phyloP scores from a whole-genome alignment of 140 eudicot species.

The Stevia rebaudiana region DNA sequence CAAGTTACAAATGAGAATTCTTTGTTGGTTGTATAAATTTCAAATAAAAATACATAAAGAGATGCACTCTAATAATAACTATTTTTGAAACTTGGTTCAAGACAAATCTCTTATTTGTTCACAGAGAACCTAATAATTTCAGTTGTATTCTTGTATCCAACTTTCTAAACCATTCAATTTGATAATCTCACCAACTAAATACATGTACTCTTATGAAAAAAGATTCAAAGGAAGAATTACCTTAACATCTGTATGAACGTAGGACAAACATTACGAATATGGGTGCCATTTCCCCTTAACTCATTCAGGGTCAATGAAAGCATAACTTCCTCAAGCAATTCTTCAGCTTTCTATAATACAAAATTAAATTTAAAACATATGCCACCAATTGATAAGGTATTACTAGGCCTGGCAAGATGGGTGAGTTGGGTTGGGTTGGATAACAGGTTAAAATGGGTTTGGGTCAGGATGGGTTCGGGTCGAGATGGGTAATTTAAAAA shows the following conservation, averaged over 20 bases:
- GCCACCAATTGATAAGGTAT: not conserved
- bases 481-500: too few species aligned
- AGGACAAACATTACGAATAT: constrained; percentile 49
- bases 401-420: too few species aligned
- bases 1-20: not conserved
- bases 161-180: not conserved
- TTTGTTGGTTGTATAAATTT: not conserved
- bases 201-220: not conserved
- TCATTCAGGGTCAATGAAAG: constrained; percentile 77
- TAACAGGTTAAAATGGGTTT: too few species aligned
- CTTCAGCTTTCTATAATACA: constrained; percentile 65
- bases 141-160: not conserved
- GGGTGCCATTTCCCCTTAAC: constrained; percentile 49
- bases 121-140: not conserved
- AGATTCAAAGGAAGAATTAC: constrained; percentile 36
- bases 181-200: not conserved
- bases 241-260: constrained; percentile 72
- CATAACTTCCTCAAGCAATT: constrained; percentile 83
- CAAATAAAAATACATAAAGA: not conserved
- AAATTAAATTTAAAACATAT: constrained; percentile 6
- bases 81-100: not conserved
- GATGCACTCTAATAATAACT: not conserved
- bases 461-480: too few species aligned
- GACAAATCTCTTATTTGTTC: too few species aligned
- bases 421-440: too few species aligned